Evolutionary conservation across 1,284 basidiomycete species (phyloP), one percentile per base, ranked within the genome.

Genomic region (Salmacisia buchloeana): DNA sequence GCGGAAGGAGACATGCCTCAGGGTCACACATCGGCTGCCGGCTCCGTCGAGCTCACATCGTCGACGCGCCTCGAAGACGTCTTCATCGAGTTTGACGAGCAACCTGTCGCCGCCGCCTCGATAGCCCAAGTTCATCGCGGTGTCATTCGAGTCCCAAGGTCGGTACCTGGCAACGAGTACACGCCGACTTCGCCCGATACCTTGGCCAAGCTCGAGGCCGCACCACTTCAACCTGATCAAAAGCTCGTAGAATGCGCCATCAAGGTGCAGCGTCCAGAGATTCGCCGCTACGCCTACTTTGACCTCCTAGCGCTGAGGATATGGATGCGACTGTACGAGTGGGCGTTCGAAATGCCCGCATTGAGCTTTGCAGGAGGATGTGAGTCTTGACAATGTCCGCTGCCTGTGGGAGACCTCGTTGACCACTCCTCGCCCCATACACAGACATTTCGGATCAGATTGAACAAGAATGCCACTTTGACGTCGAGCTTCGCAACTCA

Each of bases 241-340:
- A 35, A 59, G 29, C 34, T 35, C 27, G 39, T 43, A 18, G 70
- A 71, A 45, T 72, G 73, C 15, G 75, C 75, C 1, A 71, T 76
- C 62, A 76, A 76, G 63, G 72, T 76, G 49, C 75, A 76, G 41
- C 59, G 73, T 7, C 73, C 75, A 23, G 67, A 68, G 33, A 76
- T 76, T 41, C 70, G 69, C 27, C 64, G 67, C 57, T 72, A 76
- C 25, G 73, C 75, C 15, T 67, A 73, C 38, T 72, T 68, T 70
- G 73, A 76, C 56, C 63, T 76, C 15, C 68, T 70, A 65, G 69
- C 64, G 4, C 73, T 75, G 60, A 61, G 75, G 23, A 65, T 74
- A 52, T 62, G 75, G 10, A 60, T 76, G 27, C 61, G 64, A 45
- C 64, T 75, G 29, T 75, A 76, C 63, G 71, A 75, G 54, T 46